phyloP scores from a whole-genome alignment of 257 asterid species.

The Capsicum chinense region DNA sequence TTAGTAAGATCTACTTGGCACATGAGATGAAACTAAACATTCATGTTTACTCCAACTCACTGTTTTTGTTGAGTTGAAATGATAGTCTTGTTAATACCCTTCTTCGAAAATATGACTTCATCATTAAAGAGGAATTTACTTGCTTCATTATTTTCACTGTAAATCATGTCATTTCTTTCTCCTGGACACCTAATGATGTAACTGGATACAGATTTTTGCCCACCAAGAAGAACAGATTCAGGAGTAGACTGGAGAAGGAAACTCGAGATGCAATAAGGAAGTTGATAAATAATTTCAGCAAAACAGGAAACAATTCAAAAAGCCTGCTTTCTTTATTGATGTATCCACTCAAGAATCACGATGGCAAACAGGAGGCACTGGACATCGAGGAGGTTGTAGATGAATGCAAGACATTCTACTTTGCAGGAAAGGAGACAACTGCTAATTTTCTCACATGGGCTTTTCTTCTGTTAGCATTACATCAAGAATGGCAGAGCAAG shows the following conservation, averaged over 20 bases:
- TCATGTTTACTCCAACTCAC: slow-evolving; percentile 24
- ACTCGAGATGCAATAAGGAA: slow-evolving; percentile 53
- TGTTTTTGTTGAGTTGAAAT: slow-evolving; percentile 19
- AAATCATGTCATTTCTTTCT: not conserved
- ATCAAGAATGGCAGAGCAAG: slow-evolving; percentile 50
- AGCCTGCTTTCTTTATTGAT: slow-evolving; percentile 40
- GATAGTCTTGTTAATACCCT: not conserved
- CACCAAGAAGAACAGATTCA: slow-evolving; percentile 57
- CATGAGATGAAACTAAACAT: slow-evolving; percentile 9
- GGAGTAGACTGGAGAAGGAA: slow-evolving; percentile 61
- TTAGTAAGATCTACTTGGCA: not conserved
- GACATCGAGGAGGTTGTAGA: slow-evolving; percentile 42
- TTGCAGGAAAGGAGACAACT: slow-evolving; percentile 50
- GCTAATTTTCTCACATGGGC: slow-evolving; percentile 44
- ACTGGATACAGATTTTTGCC: slow-evolving; percentile 58
- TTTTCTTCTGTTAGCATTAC: slow-evolving; percentile 42
- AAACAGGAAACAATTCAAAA: slow-evolving; percentile 37
- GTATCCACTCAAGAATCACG: slow-evolving; percentile 32
- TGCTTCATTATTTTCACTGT: not conserved
- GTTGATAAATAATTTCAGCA: slow-evolving; percentile 42
- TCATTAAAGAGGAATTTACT: not conserved
- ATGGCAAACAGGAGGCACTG: slow-evolving; percentile 30
- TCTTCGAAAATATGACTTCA: slow-evolving; percentile 1
- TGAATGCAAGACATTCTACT: slow-evolving; percentile 49
- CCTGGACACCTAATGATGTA: not conserved